Evolutionary conservation across 2,329 filamentous ascomycete genomes (phyloP), one percentile per base, ranked within the genome.

Genomic region (Thielaviopsis musarum): DNA sequence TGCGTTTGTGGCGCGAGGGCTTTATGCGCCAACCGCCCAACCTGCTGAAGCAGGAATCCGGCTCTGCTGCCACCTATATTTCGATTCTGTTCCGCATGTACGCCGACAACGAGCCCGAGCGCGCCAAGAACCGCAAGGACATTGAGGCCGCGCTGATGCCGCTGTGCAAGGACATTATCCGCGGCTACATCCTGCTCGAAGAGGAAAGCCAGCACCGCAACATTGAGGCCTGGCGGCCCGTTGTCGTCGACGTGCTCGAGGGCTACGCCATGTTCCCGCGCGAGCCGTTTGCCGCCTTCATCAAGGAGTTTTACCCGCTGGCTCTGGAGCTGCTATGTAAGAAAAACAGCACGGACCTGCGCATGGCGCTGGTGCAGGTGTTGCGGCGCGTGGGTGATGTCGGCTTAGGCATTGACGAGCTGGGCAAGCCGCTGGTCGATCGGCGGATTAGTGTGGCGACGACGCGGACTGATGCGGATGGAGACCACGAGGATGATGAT

Each of bases 1-100:
- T 95, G 79, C 83, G 88, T 19, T 77, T 99, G 19, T 98, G 94
- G 89, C 80, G 90, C 56, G 93, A 98, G 70, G 93, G 94, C 0
- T 99, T 98, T 77, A 99, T 99, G 93, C 95, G 95, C 73, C 93
- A 98, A 69, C 91, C 93, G 17, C 93, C 93, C 2, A 99, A 99
- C 67, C 77, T 99, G 13, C 79, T 99, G 30, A 98, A 98, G 74
- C 93, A 99, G 70, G 93, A 99, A 73, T 88, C 83, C 62, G 91
- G 93, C 49, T 88, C 86, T 59, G 93, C 93, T 0, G 88, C 88
- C 2, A 96, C 94, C 1, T 99, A 98, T 69, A 89, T 98, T 41
- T 87, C 87, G 63, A 98, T 99, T 64, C 75, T 99, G 28, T 89
- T 98, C 73, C 81, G 93, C 56, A 98, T 99, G 93, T 98, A 95